A percentile compares a stretch with the other conserved stretches of the same genome.
Evolutionary conservation across 495 filamentous ascomycete species (phyloP).

Genomic region (Amorphotheca resinae): DNA sequence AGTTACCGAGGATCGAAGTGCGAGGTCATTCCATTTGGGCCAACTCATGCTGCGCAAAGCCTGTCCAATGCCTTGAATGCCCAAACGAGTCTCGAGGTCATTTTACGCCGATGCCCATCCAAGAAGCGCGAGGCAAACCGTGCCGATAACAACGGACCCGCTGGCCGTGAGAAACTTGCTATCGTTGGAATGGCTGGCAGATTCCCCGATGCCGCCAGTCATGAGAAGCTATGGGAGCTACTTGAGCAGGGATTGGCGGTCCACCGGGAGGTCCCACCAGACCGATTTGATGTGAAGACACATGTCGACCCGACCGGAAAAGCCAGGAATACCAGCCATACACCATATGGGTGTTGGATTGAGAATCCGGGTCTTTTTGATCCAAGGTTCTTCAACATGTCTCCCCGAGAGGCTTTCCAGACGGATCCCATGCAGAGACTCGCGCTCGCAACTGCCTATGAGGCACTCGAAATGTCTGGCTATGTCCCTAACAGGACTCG

Average conservation of each 20-base stretch:
- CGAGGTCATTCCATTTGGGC: slow-evolving; percentile 19
- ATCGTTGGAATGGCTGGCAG: slow-evolving; percentile 30
- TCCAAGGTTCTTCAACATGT: slow-evolving; percentile 47
- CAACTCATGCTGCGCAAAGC: slow-evolving; percentile 17
- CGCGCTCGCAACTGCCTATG: slow-evolving; percentile 42
- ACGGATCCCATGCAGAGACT: slow-evolving; percentile 48
- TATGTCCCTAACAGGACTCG: slow-evolving; percentile 80
- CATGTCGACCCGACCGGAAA: slow-evolving; percentile 29
- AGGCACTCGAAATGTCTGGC: slow-evolving; percentile 58
- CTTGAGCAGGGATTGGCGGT: slow-evolving; percentile 26
- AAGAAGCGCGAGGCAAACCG: not conserved
- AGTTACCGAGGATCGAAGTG: slow-evolving; percentile 29
- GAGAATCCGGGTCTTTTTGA: slow-evolving; percentile 47
- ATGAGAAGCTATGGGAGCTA: slow-evolving; percentile 35
- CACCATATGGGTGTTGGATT: slow-evolving; percentile 33
- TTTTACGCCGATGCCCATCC: slow-evolving; percentile 26
- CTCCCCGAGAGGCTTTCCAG: slow-evolving; percentile 41
- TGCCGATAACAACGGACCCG: slow-evolving; percentile 20
- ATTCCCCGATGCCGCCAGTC: slow-evolving; percentile 30
- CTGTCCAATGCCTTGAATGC: slow-evolving; percentile 28
- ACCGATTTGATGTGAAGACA: slow-evolving; percentile 31
- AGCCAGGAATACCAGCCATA: slow-evolving; percentile 24
- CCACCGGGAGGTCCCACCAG: slow-evolving; percentile 30
- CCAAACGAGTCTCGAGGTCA: slow-evolving; percentile 29
- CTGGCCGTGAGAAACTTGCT: slow-evolving; percentile 22